Base-by-base conservation (phyloP, 2,329 filamentous ascomycete genomes). In the Verticillium alfalfae region DNA sequence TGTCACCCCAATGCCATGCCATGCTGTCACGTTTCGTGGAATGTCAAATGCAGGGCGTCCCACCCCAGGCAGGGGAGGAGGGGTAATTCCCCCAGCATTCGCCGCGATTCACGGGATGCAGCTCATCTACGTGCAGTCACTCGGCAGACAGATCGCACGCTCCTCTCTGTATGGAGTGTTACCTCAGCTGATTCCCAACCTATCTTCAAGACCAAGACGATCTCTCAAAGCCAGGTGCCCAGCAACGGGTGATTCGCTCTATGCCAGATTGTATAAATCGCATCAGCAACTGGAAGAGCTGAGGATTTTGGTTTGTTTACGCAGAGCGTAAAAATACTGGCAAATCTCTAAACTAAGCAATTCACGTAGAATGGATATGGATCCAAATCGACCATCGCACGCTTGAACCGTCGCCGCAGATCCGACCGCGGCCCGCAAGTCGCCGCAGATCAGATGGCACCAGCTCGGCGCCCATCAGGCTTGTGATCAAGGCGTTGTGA, bases 101-200 rank as follows among this genome's bases (percentile, higher is more conserved):
- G 36, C 8, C 8, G 13, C 13, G 36, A 37, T 10, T 37, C 36
- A 37, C 36, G 36, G 36, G 9, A 13, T 37, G 13, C 13, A 37
- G 9, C 13, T 37, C 36, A 37, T 37, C 36, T 37, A 37, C 36
- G 36, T 10, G 36, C 36, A 37, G 13, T 9, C 36, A 9, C 13
- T 37, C 36, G 7, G 26, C 2, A 26, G 13, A 10, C 36, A 49
- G 6, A 12, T 9, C 41, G 4, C 45, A 22, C 8, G n/a, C 13
- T 22, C 45, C 22, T 22, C n/a, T 22, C n/a, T n/a, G 45, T 18
- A 39, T 6, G 22, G 45, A 49, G 45, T 65, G 61, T 65, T 57
- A 65, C 64, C 64, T 64, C 64, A 64, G 64, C 64, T 65, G 64
- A 65, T 65, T 65, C 64, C 64, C 59, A 63, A 62, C 64, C 64